Evolutionary conservation across 257 asterid species (phyloP), one percentile per base, ranked within the genome.

Genomic region (Penstemon davidsonii): DNA sequence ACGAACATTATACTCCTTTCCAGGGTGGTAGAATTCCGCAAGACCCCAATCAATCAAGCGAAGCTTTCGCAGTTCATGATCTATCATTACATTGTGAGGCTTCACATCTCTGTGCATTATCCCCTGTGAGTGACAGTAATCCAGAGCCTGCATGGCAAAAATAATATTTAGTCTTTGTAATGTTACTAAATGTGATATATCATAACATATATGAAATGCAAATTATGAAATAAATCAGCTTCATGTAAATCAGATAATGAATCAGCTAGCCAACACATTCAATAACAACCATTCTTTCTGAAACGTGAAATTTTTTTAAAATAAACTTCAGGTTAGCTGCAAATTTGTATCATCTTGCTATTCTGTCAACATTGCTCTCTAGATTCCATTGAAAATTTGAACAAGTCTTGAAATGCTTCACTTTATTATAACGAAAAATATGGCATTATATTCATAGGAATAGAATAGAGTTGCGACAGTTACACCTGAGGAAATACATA

Each of bases 81-180:
- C 96, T 75, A 88, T 88, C 96, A 88, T 88, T 41, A 88, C 96
- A 79, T 88, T 88, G 69, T 88, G 96, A 53, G 96, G 96, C 81
- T 88, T 88, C 52, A 88, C 92, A 81, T 88, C 96, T 81, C 96
- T 79, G 74, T 83, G 88, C 88, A 83, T 83, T 76, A 83, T 83
- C 61, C 88, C 88, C 68, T 83, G 92, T 15, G 92, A 88, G 75
- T 88, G 96, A 59, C 92, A 84, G 72, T 79, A 88, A 82, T 88
- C 96, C 51, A 88, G 82, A 13, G 96, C 92, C 96, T 88, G 80
- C 71, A 70, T 55, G 60, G 60, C 67, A 73, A 39, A 61, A 9
- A 55, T 44, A 65, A 62, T 65, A 38, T 59, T 43, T 64, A 68
- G 36, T 49, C 39, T 33, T 52, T 46, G 4, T 36, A 43, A 46